Evolutionary conservation across 768 basidiomycete species (phyloP).

Genomic region (Mycena crocata): DNA sequence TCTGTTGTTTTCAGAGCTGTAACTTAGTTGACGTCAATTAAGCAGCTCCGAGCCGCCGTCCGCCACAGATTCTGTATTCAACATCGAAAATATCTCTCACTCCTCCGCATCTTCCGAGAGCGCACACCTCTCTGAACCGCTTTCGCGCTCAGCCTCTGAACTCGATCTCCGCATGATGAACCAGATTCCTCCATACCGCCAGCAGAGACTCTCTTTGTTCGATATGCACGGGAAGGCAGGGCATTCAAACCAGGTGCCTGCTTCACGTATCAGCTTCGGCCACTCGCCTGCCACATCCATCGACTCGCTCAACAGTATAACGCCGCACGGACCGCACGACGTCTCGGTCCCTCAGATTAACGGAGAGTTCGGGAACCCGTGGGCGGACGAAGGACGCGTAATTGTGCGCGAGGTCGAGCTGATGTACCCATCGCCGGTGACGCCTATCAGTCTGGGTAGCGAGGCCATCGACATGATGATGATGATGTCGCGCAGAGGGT

Average conservation of each 20-base stretch:
- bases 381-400: slow-evolving; percentile 8
- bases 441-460: slow-evolving; percentile 13
- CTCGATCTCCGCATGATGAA: slow-evolving; percentile 16
- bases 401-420: slow-evolving; percentile 22
- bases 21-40: not conserved
- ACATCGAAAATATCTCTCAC: not conserved
- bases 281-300: slow-evolving; percentile 13
- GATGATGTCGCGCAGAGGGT: slow-evolving; percentile 6
- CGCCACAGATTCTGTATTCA: slow-evolving; percentile 13
- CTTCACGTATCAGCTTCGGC: slow-evolving; percentile 2
- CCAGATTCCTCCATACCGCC: slow-evolving; percentile 6
- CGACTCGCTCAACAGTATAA: not conserved
- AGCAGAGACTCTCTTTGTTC: slow-evolving; percentile 3
- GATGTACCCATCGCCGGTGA: slow-evolving; percentile 24
- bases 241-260: not conserved
- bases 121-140: slow-evolving; percentile 10
- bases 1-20: not conserved
- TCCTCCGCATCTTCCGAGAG: slow-evolving; percentile 17
- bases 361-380: slow-evolving; percentile 20
- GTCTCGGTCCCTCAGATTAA: slow-evolving; percentile 10
- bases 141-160: slow-evolving; percentile 23
- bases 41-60: slow-evolving; percentile 21
- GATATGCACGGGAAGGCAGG: not conserved
- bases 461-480: slow-evolving; percentile 7
- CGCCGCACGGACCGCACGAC: slow-evolving; percentile 2